Base-by-base conservation (phyloP, 129 eudicot species). In the Flaveria sonorensis region DNA sequence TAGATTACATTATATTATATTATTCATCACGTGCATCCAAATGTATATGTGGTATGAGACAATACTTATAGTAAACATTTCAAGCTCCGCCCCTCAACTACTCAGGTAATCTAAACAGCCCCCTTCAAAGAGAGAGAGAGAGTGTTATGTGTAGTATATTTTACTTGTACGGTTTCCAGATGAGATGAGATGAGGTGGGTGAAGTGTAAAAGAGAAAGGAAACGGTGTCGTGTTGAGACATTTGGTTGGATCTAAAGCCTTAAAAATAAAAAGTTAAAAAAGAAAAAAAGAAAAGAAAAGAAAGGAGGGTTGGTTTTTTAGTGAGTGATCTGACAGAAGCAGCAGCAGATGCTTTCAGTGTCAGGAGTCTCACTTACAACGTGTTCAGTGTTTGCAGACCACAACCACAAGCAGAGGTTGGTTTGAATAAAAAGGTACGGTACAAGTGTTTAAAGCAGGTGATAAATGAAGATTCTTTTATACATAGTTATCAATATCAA, bases 1-100 rank as follows among this genome's bases (percentile, higher is more conserved):
- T 42, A 60, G n/a, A n/a, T 77, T n/a, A n/a, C n/a, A n/a, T n/a
- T n/a, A n/a, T n/a, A 30, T 30, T 30, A 77, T 68, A 43, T 18
- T 42, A 61, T 77, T 77, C 68, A 77, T 69, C 81, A 77, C 81
- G 76, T 77, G 81, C 81, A 77, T 68, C 50, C 32, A 56, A n/a
- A 43, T 55, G 52, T 48, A 19, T n/a, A n/a, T n/a, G n/a, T n/a
- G n/a, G 46, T 71, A 19, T 26, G 13, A 36, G 12, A 26, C 23
- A 7, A 20, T 28, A 28, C 4, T 28, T 3, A 4, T 28, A 28
- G 4, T 28, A 4, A 28, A 28, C 32, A 28, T 78, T 57, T 19
- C 30, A 70, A 26, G 46, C 13, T 59, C 24, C 26, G 26, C 83
- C 83, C 83, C 65, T 71, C 50, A 10, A 45, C 47, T 71, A 61